These are phyloP conservation scores for Diaporthe vaccinii DNA, from an alignment of 2,329 filamentous ascomycete genomes.

Conservation along the genomic window DNA sequence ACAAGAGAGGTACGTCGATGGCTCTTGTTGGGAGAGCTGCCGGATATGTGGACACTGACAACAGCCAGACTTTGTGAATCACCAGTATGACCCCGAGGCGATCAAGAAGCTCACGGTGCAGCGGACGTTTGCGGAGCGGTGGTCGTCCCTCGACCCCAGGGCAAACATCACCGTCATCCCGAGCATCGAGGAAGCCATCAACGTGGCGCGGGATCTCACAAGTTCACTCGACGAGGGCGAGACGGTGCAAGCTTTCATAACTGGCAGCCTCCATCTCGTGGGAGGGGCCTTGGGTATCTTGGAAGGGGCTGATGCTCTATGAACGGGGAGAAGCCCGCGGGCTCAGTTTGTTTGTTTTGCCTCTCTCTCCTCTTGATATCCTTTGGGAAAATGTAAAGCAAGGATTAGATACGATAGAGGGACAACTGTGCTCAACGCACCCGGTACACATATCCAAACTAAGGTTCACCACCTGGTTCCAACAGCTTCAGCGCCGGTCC, in stretches of 20 bases:
- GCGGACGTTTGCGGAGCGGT: conserved; percentile 65
- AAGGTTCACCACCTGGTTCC: conserved; percentile 50
- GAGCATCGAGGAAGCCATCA: conserved; percentile 69
- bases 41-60: conserved; percentile 22
- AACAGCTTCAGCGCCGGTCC: conserved; percentile 66
- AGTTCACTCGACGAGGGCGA: conserved; percentile 44
- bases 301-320: conserved; percentile 48
- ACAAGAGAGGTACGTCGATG: conserved; percentile 57
- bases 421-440: conserved; percentile 40
- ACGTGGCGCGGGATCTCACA: conserved; percentile 56
- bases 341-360: neutral
- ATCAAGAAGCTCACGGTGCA: conserved; percentile 67
- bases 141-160: conserved; percentile 61
- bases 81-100: conserved; percentile 64
- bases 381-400: conserved; percentile 5
- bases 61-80: conserved; percentile 67
- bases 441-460: conserved; percentile 38
- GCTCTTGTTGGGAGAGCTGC: neutral
- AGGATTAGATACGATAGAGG: conserved; percentile 3
- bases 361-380: neutral
- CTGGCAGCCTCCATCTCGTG: conserved; percentile 63
- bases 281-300: conserved; percentile 54
- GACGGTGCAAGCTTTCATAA: conserved; percentile 61
- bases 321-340: neutral
- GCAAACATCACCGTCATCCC: conserved; percentile 62